phyloP scores from a whole-genome alignment of 495 filamentous ascomycete species.

The Cairneyella variabilis region DNA sequence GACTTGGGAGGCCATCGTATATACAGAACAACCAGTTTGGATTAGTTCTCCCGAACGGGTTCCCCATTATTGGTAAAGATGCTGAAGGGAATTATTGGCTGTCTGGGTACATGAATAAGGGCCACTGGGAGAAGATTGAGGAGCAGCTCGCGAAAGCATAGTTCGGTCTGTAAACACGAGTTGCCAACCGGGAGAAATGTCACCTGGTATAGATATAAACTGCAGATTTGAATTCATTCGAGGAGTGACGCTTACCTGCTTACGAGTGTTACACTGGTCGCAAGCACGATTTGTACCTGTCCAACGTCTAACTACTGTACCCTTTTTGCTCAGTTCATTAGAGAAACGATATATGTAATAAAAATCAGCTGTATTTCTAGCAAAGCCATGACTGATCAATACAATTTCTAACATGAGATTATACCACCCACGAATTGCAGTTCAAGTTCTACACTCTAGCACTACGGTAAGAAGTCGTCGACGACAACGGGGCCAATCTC shows the following conservation, averaged over 20 bases:
- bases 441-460: neutral
- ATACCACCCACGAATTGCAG: neutral
- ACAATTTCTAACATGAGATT: neutral
- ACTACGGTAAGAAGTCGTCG: neutral
- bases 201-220: neutral
- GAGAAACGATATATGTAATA: neutral
- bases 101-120: slow-evolving; percentile 31
- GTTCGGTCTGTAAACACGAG: neutral
- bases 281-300: slow-evolving; percentile 1
- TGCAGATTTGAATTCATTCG: neutral
- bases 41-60: slow-evolving; percentile 1
- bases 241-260: neutral
- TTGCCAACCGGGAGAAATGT: slow-evolving; percentile 1
- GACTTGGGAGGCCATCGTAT: slow-evolving; percentile 23
- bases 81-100: slow-evolving; percentile 46
- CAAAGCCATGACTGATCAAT: neutral
- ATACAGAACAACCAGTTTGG: slow-evolving; percentile 15
- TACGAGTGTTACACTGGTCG: no score
- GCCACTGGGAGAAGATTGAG: slow-evolving; percentile 33
- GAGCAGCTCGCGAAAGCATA: slow-evolving; percentile 12
- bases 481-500: neutral
- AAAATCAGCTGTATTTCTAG: neutral
- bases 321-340: neutral
- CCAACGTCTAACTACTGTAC: neutral
- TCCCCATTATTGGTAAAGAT: slow-evolving; percentile 45